Conservation (phyloP, 2,329 filamentous ascomycete species). For the Rhexocercosporidium sp. region DNA sequence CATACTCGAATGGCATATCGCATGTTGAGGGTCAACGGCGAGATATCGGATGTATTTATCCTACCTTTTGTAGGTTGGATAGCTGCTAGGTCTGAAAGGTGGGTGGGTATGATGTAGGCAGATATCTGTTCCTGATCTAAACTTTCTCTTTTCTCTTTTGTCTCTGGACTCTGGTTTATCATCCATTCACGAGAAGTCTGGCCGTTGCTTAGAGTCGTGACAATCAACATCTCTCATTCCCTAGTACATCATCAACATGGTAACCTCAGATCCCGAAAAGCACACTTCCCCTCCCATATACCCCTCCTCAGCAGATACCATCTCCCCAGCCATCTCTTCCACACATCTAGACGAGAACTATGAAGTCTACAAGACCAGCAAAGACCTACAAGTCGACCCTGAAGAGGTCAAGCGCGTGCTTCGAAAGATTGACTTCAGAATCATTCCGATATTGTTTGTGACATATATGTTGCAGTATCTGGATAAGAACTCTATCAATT, state of each 20-base stretch:
- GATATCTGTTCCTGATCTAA: neutral
- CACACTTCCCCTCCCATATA: neutral
- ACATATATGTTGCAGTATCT: constrained; percentile 65
- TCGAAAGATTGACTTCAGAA: constrained; percentile 51
- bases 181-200: neutral
- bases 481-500: constrained; percentile 42
- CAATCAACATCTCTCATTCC: neutral
- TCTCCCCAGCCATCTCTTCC: constrained; percentile 26
- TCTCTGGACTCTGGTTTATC: neutral
- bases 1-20: neutral
- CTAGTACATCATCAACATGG: constrained; percentile 5
- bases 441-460: constrained; percentile 56
- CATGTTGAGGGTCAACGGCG: neutral
- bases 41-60: neutral
- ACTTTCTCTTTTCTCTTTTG: neutral
- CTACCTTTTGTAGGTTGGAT: neutral
- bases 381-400: constrained; percentile 34
- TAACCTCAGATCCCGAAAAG: constrained; percentile 17
- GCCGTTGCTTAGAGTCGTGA: neutral
- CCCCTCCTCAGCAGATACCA: constrained; percentile 22
- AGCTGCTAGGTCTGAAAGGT: neutral
- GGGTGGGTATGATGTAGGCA: constrained; percentile 1
- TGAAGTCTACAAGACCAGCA: constrained; percentile 43
- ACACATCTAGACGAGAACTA: constrained; percentile 46
- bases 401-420: constrained; percentile 35